These are phyloP conservation scores for Inga leiocalycina DNA, from an alignment of 306 rosid species.

Conservation along the genomic window DNA sequence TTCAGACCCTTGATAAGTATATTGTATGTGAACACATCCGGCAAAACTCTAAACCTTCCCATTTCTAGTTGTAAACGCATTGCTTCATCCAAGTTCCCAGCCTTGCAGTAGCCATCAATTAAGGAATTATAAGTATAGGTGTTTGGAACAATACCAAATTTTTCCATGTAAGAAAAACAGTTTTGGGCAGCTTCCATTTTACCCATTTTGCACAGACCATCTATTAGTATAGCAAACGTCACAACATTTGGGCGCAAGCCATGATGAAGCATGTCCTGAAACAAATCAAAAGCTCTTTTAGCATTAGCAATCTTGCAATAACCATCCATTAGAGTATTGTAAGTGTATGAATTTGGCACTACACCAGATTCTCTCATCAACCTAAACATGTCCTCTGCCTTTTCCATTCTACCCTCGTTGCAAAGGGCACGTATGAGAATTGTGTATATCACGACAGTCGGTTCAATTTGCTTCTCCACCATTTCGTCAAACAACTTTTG, in stretches of 20 bases:
- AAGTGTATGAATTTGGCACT: constrained; percentile 62
- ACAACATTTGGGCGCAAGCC: constrained; percentile 65
- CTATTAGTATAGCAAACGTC: constrained; percentile 55
- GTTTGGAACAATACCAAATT: constrained; percentile 64
- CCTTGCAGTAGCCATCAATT: constrained; percentile 64
- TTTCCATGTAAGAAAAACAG: constrained; percentile 49
- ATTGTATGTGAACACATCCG: constrained; percentile 62
- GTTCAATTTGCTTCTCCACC: constrained; percentile 46
- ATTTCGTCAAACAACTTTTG: constrained; percentile 63
- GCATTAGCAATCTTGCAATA: constrained; percentile 56
- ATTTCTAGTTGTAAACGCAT: constrained; percentile 50
- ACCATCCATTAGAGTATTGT: constrained; percentile 71
- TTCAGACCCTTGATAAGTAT: constrained; percentile 65
- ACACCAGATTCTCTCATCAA: constrained; percentile 54
- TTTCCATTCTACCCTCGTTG: constrained; percentile 47
- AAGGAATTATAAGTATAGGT: constrained; percentile 56
- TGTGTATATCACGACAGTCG: constrained; percentile 57
- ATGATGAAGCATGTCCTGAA: constrained; percentile 39
- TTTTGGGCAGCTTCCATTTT: constrained; percentile 47
- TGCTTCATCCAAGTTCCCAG: constrained; percentile 50
- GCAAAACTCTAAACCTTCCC: constrained; percentile 44
- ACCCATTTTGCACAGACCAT: constrained; percentile 60
- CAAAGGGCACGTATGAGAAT: constrained; percentile 57
- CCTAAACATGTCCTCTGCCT: constrained; percentile 52
- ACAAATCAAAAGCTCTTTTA: constrained; percentile 47